A percentile compares a stretch with the other conserved stretches of the same genome.
These are phyloP conservation scores for Claviceps arundinis DNA, from an alignment of 2,329 filamentous ascomycete species.

Conservation along the genomic window DNA sequence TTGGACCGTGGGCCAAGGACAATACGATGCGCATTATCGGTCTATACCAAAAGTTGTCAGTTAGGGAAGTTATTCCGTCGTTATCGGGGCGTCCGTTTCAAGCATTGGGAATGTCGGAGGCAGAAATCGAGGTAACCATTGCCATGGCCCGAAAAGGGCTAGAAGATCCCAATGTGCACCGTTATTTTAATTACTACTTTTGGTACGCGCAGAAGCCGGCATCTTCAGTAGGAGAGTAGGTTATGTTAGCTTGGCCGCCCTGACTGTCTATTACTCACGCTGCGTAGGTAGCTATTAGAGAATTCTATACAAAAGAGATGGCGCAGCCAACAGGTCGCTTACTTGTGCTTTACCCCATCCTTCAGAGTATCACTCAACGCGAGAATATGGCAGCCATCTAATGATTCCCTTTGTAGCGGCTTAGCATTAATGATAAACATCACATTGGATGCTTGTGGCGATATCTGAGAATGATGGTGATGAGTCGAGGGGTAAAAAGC, in stretches of 20 bases:
- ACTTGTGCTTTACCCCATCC: no score
- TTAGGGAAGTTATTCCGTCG: constrained; percentile 23
- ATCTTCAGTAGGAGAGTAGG: not conserved
- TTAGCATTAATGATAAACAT: no score
- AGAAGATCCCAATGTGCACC: constrained; percentile 18
- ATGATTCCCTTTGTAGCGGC: no score
- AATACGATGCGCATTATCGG: constrained; percentile 23
- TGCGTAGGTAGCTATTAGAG: no score
- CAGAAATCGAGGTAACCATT: constrained; percentile 18
- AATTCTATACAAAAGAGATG: no score
- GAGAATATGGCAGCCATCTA: no score
- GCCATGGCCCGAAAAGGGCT: constrained; percentile 13
- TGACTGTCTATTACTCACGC: no score
- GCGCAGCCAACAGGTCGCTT: no score
- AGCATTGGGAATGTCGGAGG: constrained; percentile 15
- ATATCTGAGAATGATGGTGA: no score
- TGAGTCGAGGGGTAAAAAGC: no score
- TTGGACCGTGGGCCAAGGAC: constrained; percentile 22
- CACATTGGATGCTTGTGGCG: no score
- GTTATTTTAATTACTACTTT: constrained; percentile 23
- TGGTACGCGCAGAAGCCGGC: constrained; percentile 23
- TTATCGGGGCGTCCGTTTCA: constrained; percentile 21
- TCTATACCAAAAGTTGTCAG: constrained; percentile 23
- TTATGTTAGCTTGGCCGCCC: not conserved
- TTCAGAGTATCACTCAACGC: no score